Percentiles rank a stretch among this genome's conserved stretches.
These are phyloP conservation scores for Lichenothelia convexa DNA, from an alignment of 495 filamentous ascomycete genomes.

Conservation along the genomic window DNA sequence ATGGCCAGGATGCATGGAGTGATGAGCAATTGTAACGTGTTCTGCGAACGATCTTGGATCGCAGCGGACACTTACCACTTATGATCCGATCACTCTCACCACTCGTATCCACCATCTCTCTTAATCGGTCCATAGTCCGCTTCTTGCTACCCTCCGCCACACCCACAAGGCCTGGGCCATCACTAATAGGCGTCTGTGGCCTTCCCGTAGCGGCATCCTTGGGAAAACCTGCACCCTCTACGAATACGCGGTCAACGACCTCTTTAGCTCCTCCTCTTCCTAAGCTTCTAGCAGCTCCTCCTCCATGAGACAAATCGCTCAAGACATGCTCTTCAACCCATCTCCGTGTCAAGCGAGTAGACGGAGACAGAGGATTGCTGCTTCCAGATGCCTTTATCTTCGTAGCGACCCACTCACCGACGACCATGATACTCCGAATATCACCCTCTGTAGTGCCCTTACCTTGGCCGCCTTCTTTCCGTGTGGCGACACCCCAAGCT, in stretches of 20 bases:
- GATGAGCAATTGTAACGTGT: too few relatives aligned
- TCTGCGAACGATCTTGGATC: too few relatives aligned
- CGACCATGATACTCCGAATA: conserved; percentile 79
- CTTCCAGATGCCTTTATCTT: conserved; percentile 42
- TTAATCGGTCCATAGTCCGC: conserved; percentile 57
- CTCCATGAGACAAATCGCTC: conserved; percentile 48
- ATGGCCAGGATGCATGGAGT: not conserved
- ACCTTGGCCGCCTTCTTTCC: conserved; percentile 34
- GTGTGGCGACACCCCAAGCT: conserved; percentile 65
- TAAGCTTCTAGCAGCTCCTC: conserved; percentile 57
- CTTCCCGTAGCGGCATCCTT: conserved; percentile 20
- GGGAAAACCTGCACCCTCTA: conserved; percentile 70
- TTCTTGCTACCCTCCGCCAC: conserved; percentile 63
- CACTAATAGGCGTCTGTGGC: conserved; percentile 12
- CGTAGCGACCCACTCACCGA: conserved; percentile 84
- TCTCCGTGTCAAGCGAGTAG: conserved; percentile 43
- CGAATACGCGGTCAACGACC: conserved; percentile 68
- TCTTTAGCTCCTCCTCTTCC: conserved; percentile 66
- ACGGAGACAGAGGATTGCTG: conserved; percentile 13
- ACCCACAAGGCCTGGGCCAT: conserved; percentile 25
- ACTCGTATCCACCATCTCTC: conserved; percentile 74
- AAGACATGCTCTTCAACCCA: conserved; percentile 74
- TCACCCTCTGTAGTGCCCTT: conserved; percentile 63
- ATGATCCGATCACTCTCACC: conserved; percentile 79
- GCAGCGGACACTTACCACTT: conserved; percentile 26